Evolutionary conservation across 495 filamentous ascomycete species (phyloP).

Genomic region (Hypomontagnella submonticulosa): DNA sequence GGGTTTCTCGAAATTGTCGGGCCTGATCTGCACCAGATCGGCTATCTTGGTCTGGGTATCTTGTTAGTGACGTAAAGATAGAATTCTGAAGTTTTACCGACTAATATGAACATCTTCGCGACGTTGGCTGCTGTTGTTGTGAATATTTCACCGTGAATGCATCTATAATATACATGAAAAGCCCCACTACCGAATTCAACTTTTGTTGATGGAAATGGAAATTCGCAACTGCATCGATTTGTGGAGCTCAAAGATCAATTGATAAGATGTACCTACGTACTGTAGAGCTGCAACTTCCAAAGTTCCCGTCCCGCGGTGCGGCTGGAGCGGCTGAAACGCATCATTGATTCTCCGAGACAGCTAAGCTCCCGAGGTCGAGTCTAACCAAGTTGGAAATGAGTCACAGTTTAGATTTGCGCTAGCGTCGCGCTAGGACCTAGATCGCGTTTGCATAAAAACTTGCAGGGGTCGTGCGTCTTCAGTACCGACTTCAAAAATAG

Average conservation of each 20-base stretch:
- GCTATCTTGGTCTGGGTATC: slow-evolving; percentile 73
- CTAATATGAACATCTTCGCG: slow-evolving; percentile 57
- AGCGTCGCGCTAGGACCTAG: slow-evolving; percentile 31
- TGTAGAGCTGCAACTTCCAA: neutral
- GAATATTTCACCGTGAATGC: neutral
- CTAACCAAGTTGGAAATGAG: neutral
- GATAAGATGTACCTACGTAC: neutral
- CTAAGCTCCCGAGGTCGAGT: too few species aligned
- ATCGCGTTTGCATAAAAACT: slow-evolving; percentile 33
- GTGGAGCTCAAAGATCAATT: neutral
- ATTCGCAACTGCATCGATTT: neutral
- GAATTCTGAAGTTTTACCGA: slow-evolving; percentile 21
- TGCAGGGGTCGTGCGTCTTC: slow-evolving; percentile 17
- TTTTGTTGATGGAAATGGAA: slow-evolving; percentile 8
- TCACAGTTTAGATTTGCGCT: slow-evolving; percentile 23
- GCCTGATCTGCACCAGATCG: slow-evolving; percentile 90
- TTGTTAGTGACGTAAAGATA: slow-evolving; percentile 4
- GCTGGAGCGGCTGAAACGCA: slow-evolving; percentile 23
- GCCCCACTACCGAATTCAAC: neutral
- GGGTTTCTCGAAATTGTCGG: slow-evolving; percentile 83
- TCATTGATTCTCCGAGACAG: slow-evolving; percentile 16
- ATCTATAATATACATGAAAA: too few species aligned
- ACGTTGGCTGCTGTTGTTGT: slow-evolving; percentile 3
- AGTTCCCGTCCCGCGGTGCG: too few species aligned
- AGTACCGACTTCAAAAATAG: slow-evolving; percentile 2